Base-by-base conservation (phyloP, 2,329 filamentous ascomycete genomes). In the Amphichorda felina region DNA sequence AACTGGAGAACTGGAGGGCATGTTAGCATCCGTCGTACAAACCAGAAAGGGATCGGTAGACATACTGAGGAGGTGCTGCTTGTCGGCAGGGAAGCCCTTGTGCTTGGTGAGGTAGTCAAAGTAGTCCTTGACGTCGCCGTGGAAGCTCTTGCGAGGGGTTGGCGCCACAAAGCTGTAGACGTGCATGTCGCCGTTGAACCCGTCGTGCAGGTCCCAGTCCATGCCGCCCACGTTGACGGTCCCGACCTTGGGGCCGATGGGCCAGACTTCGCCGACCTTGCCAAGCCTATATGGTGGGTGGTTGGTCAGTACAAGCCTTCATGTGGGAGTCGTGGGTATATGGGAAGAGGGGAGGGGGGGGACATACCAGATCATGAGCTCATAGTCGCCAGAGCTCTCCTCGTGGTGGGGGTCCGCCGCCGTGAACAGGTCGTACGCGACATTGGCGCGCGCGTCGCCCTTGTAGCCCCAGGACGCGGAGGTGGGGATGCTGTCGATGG, bases 341-440 rank as follows among this genome's bases (percentile, higher is more conserved):
- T n/a, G n/a, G n/a, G n/a, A n/a, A n/a, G n/a, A n/a, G n/a, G n/a
- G n/a, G n/a, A n/a, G n/a, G n/a, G n/a, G n/a, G n/a, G n/a, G n/a
- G n/a, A n/a, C 44, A 35, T 33, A 48, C 46, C 74, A 79, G 44
- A 79, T 61, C 74, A 79, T 79, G 46, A 78, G 59, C 53, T 78
- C 74, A 49, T 72, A 75, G 45, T 72, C 60, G n/a, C 64, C 47
- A 22, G 30, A 38, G 29, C 31, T 40, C 8, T 33, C 51, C 26
- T 48, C 49, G 6, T 67, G 57, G 16, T 61, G 58, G 19, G 63
- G 59, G 15, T 49, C 39, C 9, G 52, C 50, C 7, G 58, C 56
- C 17, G 72, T 72, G 58, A 77, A 78, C 31, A 77, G 49, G 46
- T 77, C 71, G 49, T 75, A 77, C 6, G 71, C 60, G 7, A 78